A percentile compares a stretch with the other conserved stretches of the same genome.
These are phyloP conservation scores for Microbotryomycetes sp. DNA, from an alignment of 1,284 basidiomycete species.

Conservation along the genomic window DNA sequence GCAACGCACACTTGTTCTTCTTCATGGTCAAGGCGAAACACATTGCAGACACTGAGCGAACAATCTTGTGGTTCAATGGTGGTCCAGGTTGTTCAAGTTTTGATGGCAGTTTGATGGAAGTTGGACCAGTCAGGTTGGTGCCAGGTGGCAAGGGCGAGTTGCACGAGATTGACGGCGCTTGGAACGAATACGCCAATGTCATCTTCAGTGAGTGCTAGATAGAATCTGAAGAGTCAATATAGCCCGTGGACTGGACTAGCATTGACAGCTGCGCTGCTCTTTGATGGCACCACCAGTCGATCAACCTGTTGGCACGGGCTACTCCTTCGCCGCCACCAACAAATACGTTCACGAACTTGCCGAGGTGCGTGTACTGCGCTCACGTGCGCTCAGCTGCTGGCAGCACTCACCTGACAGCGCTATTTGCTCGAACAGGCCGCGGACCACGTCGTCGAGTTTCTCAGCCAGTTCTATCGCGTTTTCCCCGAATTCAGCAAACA, in stretches of 20 bases:
- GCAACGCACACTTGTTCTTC: slow-evolving; percentile 76
- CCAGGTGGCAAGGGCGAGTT: slow-evolving; percentile 67
- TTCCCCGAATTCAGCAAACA: slow-evolving; percentile 80
- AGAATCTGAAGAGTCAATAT: too few relatives aligned
- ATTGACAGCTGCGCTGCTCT: background rate
- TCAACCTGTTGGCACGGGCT: slow-evolving; percentile 93
- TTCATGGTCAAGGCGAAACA: slow-evolving; percentile 82
- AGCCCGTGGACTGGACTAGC: background rate
- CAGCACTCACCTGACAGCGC: background rate
- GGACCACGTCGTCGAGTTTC: slow-evolving; percentile 72
- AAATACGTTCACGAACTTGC: slow-evolving; percentile 72
- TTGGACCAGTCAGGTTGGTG: slow-evolving; percentile 65
- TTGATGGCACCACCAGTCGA: slow-evolving; percentile 57
- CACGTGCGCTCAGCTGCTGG: background rate
- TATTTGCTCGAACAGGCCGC: slow-evolving; percentile 55
- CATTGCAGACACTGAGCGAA: slow-evolving; percentile 74
- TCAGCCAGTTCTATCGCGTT: slow-evolving; percentile 77
- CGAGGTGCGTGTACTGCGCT: slow-evolving; percentile 50
- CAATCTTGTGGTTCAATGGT: slow-evolving; percentile 82
- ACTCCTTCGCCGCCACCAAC: slow-evolving; percentile 81
- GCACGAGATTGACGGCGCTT: slow-evolving; percentile 75
- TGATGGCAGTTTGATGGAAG: slow-evolving; percentile 92
- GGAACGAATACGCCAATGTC: slow-evolving; percentile 98
- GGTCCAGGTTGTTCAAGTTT: slow-evolving; percentile 92
- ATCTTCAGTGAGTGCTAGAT: slow-evolving; percentile 78